Evolutionary conservation across 441 rosid species (phyloP).

Genomic region (Francoa sonchifolia): DNA sequence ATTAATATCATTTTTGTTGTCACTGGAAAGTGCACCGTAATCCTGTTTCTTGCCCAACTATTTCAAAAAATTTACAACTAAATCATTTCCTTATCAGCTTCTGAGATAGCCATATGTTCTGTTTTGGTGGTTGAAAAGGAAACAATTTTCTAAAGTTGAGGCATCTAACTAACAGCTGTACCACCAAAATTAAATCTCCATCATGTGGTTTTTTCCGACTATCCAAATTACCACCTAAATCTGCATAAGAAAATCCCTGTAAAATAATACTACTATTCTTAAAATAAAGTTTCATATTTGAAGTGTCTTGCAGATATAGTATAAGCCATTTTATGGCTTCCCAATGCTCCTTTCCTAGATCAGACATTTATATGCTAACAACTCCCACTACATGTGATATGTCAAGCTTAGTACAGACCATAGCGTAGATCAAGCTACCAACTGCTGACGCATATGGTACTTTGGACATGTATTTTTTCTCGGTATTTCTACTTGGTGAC

Average conservation of each 20-base stretch:
- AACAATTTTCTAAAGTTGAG: neutral
- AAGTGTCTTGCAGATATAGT: neutral
- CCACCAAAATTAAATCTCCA: neutral
- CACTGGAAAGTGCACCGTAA: neutral
- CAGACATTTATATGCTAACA: neutral
- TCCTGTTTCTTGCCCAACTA: neutral
- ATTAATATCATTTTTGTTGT: neutral
- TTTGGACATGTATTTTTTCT: too few relatives aligned
- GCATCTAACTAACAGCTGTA: neutral
- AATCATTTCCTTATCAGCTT: neutral
- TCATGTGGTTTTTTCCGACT: neutral
- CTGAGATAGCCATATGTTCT: neutral
- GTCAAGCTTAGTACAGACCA: neutral
- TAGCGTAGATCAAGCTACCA: neutral
- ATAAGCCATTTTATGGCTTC: constrained; percentile 3
- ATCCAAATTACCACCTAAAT: neutral
- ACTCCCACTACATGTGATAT: neutral
- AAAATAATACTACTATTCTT: neutral
- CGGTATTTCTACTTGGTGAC: neutral
- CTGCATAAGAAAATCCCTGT: neutral
- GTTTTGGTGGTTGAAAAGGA: neutral
- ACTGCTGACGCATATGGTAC: neutral
- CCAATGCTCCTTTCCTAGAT: neutral
- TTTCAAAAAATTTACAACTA: neutral
- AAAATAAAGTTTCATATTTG: too few relatives aligned